These are phyloP conservation scores for Camellia japonica DNA, from an alignment of 148 eudicot genomes.

Conservation along the genomic window DNA sequence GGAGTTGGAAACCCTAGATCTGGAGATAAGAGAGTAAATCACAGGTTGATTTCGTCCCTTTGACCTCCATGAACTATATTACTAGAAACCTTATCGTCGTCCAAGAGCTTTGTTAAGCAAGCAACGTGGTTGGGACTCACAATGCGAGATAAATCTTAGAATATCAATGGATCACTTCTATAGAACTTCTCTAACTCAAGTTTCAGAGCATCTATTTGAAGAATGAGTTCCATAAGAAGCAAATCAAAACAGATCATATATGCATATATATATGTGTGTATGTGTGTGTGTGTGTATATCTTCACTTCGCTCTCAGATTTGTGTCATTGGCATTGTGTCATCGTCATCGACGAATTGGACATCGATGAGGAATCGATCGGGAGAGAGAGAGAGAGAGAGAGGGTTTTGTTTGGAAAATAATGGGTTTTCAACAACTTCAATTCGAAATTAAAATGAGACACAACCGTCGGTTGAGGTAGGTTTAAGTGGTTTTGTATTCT, in stretches of 20 bases:
- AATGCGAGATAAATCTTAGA: constrained; percentile 48
- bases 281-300: neutral
- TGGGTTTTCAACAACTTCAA: no score
- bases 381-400: no score
- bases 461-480: no score
- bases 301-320: no score
- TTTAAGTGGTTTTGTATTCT: no score
- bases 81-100: constrained; percentile 49
- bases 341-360: no score
- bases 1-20: no score
- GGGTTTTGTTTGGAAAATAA: no score
- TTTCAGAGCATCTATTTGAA: constrained; percentile 48
- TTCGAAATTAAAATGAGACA: no score
- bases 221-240: constrained; percentile 12
- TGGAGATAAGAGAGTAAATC: neutral
- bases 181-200: constrained; percentile 39
- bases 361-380: no score
- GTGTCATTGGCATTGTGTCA: no score
- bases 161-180: constrained; percentile 47
- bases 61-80: constrained; percentile 58
- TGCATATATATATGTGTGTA: no score
- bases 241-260: neutral
- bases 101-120: constrained; percentile 46
- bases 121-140: constrained; percentile 52
- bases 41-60: constrained; percentile 45